Evolutionary conservation across 495 filamentous ascomycete species (phyloP), one percentile per base, ranked within the genome.

Genomic region (Penicillium cinerascens): DNA sequence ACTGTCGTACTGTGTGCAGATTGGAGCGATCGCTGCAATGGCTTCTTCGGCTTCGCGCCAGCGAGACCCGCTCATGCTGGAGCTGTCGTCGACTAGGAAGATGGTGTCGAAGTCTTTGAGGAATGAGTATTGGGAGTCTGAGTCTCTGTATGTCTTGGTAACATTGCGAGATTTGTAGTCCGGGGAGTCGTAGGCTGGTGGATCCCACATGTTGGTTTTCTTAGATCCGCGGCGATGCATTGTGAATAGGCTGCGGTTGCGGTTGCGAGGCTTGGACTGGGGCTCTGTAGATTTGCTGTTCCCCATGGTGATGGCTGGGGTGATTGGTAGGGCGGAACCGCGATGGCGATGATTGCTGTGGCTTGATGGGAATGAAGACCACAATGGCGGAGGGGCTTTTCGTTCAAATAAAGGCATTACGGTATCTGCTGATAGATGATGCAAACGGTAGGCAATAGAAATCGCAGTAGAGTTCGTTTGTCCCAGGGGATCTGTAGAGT

Each of bases 71-170:
- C 76, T 75, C 93, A 98, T 98, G 65, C 84, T 89, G 26, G 84
- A 81, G 42, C 86, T 90, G 78, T 98, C 93, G 66, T 98, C 93
- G 66, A 98, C 89, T 0, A 98, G 73, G 74, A 98, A 93, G 49
- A 92, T 70, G 25, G 92, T 97, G 77, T 97, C 89, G 69, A 96
- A 97, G 43, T 78, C 78, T n/a, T 59, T 56, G 22, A 97, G 89
- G 70, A 96, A 95, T n/a, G 82, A 79, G 65, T 89, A 95, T 1
- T 76, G 81, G 5, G 67, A 67, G 47, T 75, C 71, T 7, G 21
- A 5, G 42, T 54, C 52, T 39, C n/a, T 42, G 39, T 35, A 22
- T 3, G 46, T 42, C 33, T 17, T 49, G 40, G n/a, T n/a, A n/a
- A 22, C 44, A 20, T 22, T 13, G 26, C 55, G 29, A 10, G 50